Base-by-base conservation (phyloP, 78 protist species). In the Dictyostelium firmibasis region DNA sequence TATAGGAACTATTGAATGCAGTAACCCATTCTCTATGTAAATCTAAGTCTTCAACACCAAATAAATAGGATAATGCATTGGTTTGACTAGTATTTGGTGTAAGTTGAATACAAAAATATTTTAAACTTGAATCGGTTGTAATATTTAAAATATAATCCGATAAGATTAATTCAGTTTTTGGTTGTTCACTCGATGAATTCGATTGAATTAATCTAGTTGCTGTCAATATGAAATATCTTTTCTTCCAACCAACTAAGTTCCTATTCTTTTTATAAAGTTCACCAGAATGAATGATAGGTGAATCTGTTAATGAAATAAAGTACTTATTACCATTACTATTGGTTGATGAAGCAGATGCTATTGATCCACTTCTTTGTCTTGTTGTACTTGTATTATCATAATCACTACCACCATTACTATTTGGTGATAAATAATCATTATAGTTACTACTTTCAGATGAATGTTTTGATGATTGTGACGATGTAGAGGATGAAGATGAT, bases 231-330 rank as follows among this genome's bases (percentile, higher is more conserved):
- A 70, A 88, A 72, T 70, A 88, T 88, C 83, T 79, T 70, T 81
- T 78, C 50, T 88, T 88, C 94, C 94, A 88, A n/a, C 84, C 81
- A 33, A 78, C 16, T 14, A 53, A 18, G 1, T 72, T 50, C 62
- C 93, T 87, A 47, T 88, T 88, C 70, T 88, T 88, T 67, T 88
- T 88, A 64, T 88, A 88, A 23, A 88, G 69, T 47, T 88, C 94
- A 81, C 94, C 94, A 7, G 41, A 41, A 81, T 81, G 36, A 2
- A 88, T 88, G 20, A 88, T 88, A 7, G 94, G 88, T 31, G 69
- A 41, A 18, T 41, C 27, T 16, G 50, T 88, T 33, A 81, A 81
- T 47, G 94, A 78, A 44, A 70, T 64, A 18, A 16, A 41, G 3
- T 57, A 75, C 27, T 31, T 35, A 5, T 4, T 10, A 25, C 89